Evolutionary conservation across 2,329 filamentous ascomycete species (phyloP), one percentile per base, ranked within the genome.

Genomic region (Apiospora kogelbergensis): DNA sequence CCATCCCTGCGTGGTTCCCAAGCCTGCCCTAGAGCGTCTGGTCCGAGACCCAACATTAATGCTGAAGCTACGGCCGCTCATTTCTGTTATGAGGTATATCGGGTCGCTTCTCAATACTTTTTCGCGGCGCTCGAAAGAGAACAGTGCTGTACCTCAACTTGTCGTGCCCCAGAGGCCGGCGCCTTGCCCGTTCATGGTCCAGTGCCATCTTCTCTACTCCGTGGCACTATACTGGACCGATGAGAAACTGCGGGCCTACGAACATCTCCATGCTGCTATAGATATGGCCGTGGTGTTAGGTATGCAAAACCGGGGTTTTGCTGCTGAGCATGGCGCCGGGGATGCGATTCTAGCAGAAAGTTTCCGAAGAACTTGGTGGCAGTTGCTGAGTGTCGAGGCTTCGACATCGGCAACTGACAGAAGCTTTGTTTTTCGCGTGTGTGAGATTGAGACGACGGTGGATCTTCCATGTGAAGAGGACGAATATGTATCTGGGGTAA

Each of bases 341-440:
- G 84, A 89, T 68, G 77, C 83, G 0, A 72, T 80, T 0, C 64
- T 82, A 24, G 84, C 86, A 46, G 91, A 93, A 74, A 88, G 85
- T 71, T 85, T 89, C 82, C 85, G 91, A 65, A 84, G 91, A 48
- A 93, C 90, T 0, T 93, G 91, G 91, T 93, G 91, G 91, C 87
- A 88, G 74, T 75, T 93, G 46, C 91, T 87, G 73, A 84, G 88
- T 6, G 80, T 88, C 1, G 91, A 93, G 76, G 88, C 86, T 0
- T 78, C 75, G n/a, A 79, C 79, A 11, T 76, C 77, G 0, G 79
- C 75, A 0, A 81, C 79, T 0, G 42, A 76, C 26, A 74, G 78
- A 0, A 73, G 68, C 0, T 72, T 74, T 64, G 74, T 71, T 0
- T 78, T 81, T 15, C 70, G 73, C 0, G 74, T 75, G 0, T 65